A percentile compares a stretch with the other conserved stretches of the same genome.
Conservation (phyloP, 192 early-diverging fungal genomes). For the Pilobolus umbonatus region DNA sequence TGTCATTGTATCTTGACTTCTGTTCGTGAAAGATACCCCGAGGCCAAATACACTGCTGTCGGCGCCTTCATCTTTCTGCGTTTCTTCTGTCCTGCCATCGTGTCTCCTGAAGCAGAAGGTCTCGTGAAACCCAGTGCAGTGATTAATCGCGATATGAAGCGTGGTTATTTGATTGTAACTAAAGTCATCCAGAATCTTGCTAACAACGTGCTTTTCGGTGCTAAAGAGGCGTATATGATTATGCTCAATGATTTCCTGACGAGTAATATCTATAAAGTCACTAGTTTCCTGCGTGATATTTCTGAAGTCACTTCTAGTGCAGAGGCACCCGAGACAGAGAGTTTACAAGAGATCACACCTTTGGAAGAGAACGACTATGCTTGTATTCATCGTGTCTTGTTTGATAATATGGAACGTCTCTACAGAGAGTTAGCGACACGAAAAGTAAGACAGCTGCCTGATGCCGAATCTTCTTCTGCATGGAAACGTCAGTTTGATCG, state of each 20-base stretch:
- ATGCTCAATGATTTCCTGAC: constrained; percentile 86
- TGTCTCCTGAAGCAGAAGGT: constrained; percentile 81
- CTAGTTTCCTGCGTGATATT: constrained; percentile 75
- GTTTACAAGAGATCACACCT: background rate
- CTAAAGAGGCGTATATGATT: constrained; percentile 93
- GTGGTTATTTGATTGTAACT: constrained; percentile 85
- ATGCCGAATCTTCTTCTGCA: constrained; percentile 35
- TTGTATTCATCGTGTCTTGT: constrained; percentile 56
- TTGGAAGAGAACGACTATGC: constrained; percentile 36
- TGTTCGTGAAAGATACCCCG: constrained; percentile 78
- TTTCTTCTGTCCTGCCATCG: constrained; percentile 94
- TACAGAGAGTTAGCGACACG: constrained; percentile 57
- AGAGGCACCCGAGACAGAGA: background rate
- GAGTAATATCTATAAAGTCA: constrained; percentile 76
- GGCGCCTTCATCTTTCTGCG: constrained; percentile 95
- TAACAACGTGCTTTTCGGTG: constrained; percentile 92
- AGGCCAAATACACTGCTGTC: constrained; percentile 80
- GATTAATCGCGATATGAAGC: constrained; percentile 65
- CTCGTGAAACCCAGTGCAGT: constrained; percentile 57
- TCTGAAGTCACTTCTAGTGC: constrained; percentile 38
- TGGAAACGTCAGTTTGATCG: constrained; percentile 73
- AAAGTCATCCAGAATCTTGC: constrained; percentile 97
- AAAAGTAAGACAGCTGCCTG: constrained; percentile 38
- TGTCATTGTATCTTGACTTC: constrained; percentile 76
- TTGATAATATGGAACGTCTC: constrained; percentile 66